Evolutionary conservation across 1,139 yeast genomes (phyloP).

Genomic region (Sugiyamaella castrensis): DNA sequence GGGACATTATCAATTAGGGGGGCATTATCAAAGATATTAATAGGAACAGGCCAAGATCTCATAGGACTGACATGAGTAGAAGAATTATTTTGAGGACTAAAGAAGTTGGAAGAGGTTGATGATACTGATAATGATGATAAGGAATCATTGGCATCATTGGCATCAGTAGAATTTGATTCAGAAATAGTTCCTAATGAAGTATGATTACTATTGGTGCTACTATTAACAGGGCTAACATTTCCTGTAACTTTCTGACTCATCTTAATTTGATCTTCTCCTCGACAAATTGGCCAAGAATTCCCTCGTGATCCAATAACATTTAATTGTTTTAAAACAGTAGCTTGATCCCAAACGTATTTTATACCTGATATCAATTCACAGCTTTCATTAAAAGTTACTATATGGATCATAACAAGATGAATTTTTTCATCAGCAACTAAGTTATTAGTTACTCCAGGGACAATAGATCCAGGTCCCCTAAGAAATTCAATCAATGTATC

Average conservation of each 20-base stretch:
- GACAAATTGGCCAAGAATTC: constrained; percentile 33
- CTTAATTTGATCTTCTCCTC: constrained; percentile 26
- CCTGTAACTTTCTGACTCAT: constrained; percentile 8
- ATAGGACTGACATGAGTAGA: constrained; percentile 14
- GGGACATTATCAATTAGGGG: constrained; percentile 23
- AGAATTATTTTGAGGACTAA: constrained; percentile 3
- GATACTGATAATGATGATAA: not conserved
- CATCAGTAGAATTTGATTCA: not conserved
- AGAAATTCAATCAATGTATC: constrained; percentile 29
- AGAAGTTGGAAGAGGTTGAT: not conserved
- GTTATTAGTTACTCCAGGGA: constrained; percentile 31
- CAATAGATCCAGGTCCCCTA: constrained; percentile 30
- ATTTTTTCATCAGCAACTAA: constrained; percentile 32
- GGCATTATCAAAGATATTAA: constrained; percentile 20
- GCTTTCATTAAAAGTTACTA: constrained; percentile 24
- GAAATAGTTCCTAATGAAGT: not conserved
- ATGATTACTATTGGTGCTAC: no score
- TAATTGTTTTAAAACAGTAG: constrained; percentile 32
- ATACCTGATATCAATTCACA: constrained; percentile 21
- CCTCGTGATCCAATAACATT: constrained; percentile 33
- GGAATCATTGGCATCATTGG: not conserved
- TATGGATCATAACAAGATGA: constrained; percentile 27
- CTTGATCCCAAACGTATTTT: constrained; percentile 34
- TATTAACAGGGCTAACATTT: not conserved
- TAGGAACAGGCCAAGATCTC: constrained; percentile 20